Evolutionary conservation across 225 moss, liverwort and hornwort species (phyloP), one percentile per base, ranked within the genome.

Genomic region (Climacium dendroides): DNA sequence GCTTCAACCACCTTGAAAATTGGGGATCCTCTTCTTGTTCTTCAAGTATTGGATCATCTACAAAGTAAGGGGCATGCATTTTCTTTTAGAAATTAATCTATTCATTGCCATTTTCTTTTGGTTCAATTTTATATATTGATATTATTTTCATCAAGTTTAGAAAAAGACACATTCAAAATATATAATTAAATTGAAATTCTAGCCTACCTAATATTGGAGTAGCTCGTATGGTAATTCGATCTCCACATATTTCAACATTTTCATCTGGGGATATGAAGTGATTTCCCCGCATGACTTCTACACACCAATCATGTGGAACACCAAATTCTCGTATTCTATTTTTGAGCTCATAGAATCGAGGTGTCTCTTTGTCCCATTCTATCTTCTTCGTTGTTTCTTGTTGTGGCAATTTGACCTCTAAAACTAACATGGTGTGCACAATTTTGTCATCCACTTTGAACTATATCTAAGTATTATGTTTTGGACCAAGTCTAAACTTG

Each of bases 1-100:
- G 90, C 75, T 90, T 94, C 83, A 92, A 45, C 94, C 94, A 93
- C 59, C 86, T 91, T 47, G 90, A 88, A 78, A 67, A 86, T 63
- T 94, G 93, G 2, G 54, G 52, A 63, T 94, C 91, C 65, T 93
- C 92, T 8, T 37, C 25, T 87, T 89, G 89, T 79, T 92, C 93
- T 83, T 91, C 92, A 34, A 93, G 4, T 64, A 43, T 58, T 74
- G 79, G 41, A 74, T 92, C 90, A 62, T 92, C 92, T 92, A 8
- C 11, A 65, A 52, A 16, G 6, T 66, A 39, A 85, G 3, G 3
- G 7, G 2, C 30, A 24, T 52, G 32, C 1, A 19, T 85, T 87
- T 32, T 57, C 2, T 66, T 1, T 48, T 71, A 78, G 34, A 35
- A 48, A 35, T 63, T 34, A 62, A 83, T 64, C 6, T 47, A 28